Base-by-base conservation (phyloP, 371 early-diverging fungal genomes). In the Mortierella sp. region DNA sequence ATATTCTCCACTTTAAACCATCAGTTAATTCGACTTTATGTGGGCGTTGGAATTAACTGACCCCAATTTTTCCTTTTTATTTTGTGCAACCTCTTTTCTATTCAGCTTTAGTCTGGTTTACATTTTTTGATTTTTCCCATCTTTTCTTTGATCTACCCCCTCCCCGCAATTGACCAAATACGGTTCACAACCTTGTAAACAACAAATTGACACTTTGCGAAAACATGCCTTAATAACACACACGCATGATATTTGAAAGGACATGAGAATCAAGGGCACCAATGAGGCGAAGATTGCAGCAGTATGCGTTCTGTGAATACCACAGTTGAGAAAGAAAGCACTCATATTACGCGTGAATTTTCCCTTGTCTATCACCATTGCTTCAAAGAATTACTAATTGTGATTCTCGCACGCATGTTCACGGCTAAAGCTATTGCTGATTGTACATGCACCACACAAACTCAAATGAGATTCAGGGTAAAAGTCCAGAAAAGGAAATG, bases 131-230 rank as follows among this genome's bases (percentile, higher is more conserved):
- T 22, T 31, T 43, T 13, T 55, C 56, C 23, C 55, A 26, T 49
- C 19, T 17, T 68, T 29, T 12, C 23, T 58, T 45, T 45, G 55
- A 26, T 31, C 31, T 12, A 32, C 9, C 15, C 26, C 63, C n/a
- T 22, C 71, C 72, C 72, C 72, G 40, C 64, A 66, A 72, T 55
- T 66, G 51, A 53, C 72, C 72, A 65, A 60, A 65, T 72, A 61
- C 66, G 72, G 72, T 60, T 61, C 61, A 31, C 54, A 51, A 51
- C 51, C 12, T 51, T 51, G 51, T 26, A 51, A 51, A 37, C 7
- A 49, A 2, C 47, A 34, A 42, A 28, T 13, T 22, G 51, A 57
- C 57, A 47, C 34, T 32, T 19, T 51, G 47, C 51, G 34, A 55
- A 55, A 7, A 55, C 12, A 55, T 23, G 28, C 6, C 6, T 40